These are phyloP conservation scores for Niebla homalea DNA, from an alignment of 495 filamentous ascomycete species.

Conservation along the genomic window DNA sequence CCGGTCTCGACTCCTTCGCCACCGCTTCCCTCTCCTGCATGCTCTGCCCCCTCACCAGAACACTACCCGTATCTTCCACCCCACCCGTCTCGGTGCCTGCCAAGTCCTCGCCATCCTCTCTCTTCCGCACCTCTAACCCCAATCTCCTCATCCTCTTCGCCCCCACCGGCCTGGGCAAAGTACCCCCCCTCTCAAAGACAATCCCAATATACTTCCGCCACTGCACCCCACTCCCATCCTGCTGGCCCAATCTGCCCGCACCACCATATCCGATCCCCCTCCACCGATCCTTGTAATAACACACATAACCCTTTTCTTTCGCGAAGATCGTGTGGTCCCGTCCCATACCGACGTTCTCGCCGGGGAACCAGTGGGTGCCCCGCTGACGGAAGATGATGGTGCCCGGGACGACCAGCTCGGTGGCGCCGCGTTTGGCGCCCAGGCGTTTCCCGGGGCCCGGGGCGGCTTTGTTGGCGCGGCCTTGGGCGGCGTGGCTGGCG, in stretches of 20 bases:
- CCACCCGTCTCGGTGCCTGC: constrained; percentile 13
- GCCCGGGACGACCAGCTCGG: constrained; percentile 81
- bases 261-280: constrained; percentile 3
- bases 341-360: constrained; percentile 86
- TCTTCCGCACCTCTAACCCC: constrained; percentile 45
- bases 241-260: neutral
- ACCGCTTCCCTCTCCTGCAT: constrained; percentile 23
- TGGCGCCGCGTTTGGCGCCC: constrained; percentile 83
- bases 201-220: constrained; percentile 87
- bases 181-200: constrained; percentile 56
- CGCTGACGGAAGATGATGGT: constrained; percentile 98
- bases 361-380: constrained; percentile 85
- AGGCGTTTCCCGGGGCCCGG: constrained; percentile 89
- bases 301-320: constrained; percentile 70
- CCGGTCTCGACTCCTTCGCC: constrained; percentile 19
- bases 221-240: constrained; percentile 24
- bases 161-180: constrained; percentile 60
- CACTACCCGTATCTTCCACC: constrained; percentile 25
- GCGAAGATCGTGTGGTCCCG: constrained; percentile 97
- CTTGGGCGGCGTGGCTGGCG: constrained; percentile 77
- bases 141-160: constrained; percentile 43
- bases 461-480: constrained; percentile 65
- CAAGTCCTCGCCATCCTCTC: constrained; percentile 7
- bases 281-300: constrained; percentile 72
- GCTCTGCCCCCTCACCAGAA: constrained; percentile 20